Base-by-base conservation (phyloP, 768 basidiomycete species). In the Vararia minispora region DNA sequence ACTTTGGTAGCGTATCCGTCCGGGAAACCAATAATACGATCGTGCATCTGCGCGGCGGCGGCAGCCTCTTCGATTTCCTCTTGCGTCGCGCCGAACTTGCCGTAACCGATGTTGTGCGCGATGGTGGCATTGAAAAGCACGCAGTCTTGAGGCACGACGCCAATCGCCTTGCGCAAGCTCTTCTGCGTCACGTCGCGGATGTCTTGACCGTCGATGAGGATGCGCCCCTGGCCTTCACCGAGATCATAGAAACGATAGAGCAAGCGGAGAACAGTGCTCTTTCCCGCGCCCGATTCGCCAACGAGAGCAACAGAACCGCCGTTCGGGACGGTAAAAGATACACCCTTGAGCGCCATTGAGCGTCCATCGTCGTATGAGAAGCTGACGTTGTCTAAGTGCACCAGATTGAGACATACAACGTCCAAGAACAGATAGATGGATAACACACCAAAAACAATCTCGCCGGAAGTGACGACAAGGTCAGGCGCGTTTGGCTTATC, bases 211-310 rank as follows among this genome's bases (percentile, higher is more conserved):
- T 95, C 89, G 43, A 94, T 77, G 32, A 77, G 59, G 47, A 94
- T 90, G 28, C 79, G 64, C 11, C 83, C 83, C 43, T 82, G 71
- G 23, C 89, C 89, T 38, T 76, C 73, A 13, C 72, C 68, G 11
- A 91, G 66, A 50, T 97, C 91, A 56, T 97, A 95, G 62, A 98
- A 90, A 16, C 91, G 72, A 58, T 88, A 95, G 12, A 98, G 65
- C 21, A 92, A 66, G n/a, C 88, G 80, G 35, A 89, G 59, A 39
- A 89, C 77, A 1, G 88, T 85, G 8, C 80, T 84, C 58, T 89
- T 92, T 10, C 88, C 80, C 2, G 81, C 66, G 1, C 86, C 87
- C 2, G 79, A 77, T 52, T 83, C 79, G 16, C 83, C 89, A 11
- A 98, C 88, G 16, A 97, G 71, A 0, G 92, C 94, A 14, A 95